Evolutionary conservation across 2,329 filamentous ascomycete genomes (phyloP).

Genomic region (Bretziella fagacearum): DNA sequence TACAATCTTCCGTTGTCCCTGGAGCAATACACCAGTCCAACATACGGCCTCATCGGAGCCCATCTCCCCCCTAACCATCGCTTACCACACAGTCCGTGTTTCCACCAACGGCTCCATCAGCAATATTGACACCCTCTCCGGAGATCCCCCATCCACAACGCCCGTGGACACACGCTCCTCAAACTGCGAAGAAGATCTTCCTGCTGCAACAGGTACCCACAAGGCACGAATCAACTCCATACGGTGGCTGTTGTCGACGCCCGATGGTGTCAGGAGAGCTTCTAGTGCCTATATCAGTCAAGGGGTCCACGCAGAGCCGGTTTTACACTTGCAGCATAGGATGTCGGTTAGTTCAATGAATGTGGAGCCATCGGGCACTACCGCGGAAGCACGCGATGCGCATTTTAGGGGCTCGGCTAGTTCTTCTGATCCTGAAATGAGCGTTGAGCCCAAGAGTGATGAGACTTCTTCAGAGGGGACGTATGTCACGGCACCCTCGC

Average conservation of each 20-base stretch:
- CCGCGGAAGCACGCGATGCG: not conserved
- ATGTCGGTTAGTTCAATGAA: not conserved
- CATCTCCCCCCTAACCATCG: slow-evolving; percentile 9
- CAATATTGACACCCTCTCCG: not conserved
- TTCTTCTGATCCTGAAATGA: not conserved
- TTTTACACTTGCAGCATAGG: slow-evolving; percentile 4
- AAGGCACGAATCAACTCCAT: slow-evolving; percentile 7
- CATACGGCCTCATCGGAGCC: not conserved
- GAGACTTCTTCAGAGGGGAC: not conserved
- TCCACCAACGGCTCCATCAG: not conserved
- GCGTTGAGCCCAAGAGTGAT: not conserved
- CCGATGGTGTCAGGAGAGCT: not conserved
- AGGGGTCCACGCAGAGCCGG: not conserved
- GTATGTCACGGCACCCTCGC: too few relatives aligned
- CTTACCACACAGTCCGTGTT: not conserved
- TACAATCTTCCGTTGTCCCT: slow-evolving; percentile 3
- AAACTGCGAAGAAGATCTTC: not conserved
- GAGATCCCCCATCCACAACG: not conserved
- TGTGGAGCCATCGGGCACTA: not conserved
- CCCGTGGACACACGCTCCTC: not conserved
- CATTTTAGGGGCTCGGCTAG: not conserved
- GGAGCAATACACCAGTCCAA: not conserved
- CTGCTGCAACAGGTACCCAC: not conserved
- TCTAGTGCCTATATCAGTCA: slow-evolving; percentile 7
- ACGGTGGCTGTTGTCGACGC: slow-evolving; percentile 3